Percentiles rank a stretch among this genome's conserved stretches.
Conservation (phyloP, 441 rosid species). For the Erodium trifolium region DNA sequence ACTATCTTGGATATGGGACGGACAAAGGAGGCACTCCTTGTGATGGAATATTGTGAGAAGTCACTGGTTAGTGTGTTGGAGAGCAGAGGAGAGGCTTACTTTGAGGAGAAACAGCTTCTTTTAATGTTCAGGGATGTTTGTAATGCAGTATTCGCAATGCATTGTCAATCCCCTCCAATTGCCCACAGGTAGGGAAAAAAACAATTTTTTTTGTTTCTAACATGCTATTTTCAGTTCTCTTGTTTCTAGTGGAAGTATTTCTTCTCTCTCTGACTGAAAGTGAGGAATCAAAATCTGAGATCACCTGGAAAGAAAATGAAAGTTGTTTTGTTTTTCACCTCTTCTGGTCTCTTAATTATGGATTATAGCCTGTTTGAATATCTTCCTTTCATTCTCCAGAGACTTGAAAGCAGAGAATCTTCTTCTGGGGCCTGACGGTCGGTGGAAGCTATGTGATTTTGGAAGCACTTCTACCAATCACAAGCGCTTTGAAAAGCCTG, state of each 20-base stretch:
- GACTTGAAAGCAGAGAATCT: constrained; percentile 94
- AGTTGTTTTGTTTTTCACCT: neutral
- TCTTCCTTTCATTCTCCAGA: constrained; percentile 33
- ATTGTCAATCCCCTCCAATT: constrained; percentile 71
- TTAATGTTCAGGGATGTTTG: constrained; percentile 72
- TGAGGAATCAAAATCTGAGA: neutral
- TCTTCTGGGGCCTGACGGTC: constrained; percentile 66
- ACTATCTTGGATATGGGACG: constrained; percentile 77
- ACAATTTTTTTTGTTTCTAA: neutral
- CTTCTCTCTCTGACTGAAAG: neutral
- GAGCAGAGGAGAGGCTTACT: constrained; percentile 66
- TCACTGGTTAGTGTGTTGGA: constrained; percentile 77
- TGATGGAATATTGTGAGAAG: constrained; percentile 83
- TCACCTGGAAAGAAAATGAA: neutral
- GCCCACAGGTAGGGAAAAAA: constrained; percentile 63
- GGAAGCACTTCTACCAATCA: constrained; percentile 90
- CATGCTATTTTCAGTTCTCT: neutral
- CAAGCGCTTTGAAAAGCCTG: constrained; percentile 81
- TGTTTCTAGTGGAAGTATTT: constrained; percentile 1
- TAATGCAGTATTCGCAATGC: constrained; percentile 96
- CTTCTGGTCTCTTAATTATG: neutral
- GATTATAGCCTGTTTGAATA: neutral
- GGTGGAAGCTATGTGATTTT: constrained; percentile 87
- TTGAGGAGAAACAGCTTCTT: constrained; percentile 77
- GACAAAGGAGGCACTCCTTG: constrained; percentile 78